Evolutionary conservation across 495 filamentous ascomycete genomes (phyloP).

Genomic region (Aspergillus campestris): DNA sequence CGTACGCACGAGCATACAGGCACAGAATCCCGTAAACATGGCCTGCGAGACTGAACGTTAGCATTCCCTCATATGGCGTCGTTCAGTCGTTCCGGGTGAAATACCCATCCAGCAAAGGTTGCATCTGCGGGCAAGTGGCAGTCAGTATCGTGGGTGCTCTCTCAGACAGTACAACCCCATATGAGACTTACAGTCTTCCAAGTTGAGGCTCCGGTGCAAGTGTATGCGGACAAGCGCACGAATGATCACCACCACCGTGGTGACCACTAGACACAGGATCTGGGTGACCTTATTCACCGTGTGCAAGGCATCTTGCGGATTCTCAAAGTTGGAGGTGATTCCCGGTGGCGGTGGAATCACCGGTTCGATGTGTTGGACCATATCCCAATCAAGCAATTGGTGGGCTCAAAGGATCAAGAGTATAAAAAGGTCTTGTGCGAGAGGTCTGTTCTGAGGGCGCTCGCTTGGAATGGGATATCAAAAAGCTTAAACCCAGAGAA

Average conservation of each 20-base stretch:
- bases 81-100: no score
- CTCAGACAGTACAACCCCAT: no score
- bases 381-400: no score
- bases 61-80: no score
- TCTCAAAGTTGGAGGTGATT: background rate
- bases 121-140: background rate
- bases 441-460: no score
- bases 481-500: no score
- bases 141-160: background rate
- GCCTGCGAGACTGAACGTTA: background rate
- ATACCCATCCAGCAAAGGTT: conserved; percentile 1
- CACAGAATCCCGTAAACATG: conserved; percentile 2
- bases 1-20: conserved; percentile 2
- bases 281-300: conserved; percentile 6
- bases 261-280: conserved; percentile 1
- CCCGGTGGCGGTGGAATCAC: conserved; percentile 3
- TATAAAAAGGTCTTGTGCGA: no score
- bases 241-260: conserved; percentile 2
- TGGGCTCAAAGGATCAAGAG: no score
- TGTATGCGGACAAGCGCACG: background rate
- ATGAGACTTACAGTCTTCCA: conserved; percentile 2
- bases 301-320: conserved; percentile 4
- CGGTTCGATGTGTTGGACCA: background rate
- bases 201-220: background rate
- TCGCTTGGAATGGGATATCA: no score